phyloP scores from a whole-genome alignment of 805 yeast species.

The Ogataea nonfermentans region DNA sequence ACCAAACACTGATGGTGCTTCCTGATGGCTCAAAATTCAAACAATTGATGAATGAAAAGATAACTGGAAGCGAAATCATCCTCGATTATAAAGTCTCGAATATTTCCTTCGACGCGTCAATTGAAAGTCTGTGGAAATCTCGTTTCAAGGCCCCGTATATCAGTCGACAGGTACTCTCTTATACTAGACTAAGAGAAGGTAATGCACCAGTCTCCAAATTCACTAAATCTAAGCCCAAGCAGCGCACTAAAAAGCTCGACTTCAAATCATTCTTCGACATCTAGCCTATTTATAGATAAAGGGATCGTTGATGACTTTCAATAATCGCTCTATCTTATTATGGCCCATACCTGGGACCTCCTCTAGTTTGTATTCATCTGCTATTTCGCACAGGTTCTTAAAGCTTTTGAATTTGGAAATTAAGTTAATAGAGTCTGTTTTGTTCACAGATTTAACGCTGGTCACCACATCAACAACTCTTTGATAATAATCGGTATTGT shows the following conservation, averaged over 20 bases:
- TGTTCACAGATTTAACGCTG: conserved; percentile 45
- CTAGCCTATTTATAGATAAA: conserved; percentile 43
- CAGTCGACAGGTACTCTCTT: background rate
- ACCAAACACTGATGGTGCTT: background rate
- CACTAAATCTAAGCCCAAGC: conserved; percentile 1
- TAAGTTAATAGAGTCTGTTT: conserved; percentile 52
- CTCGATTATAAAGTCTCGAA: conserved; percentile 13
- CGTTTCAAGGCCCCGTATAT: conserved; percentile 3
- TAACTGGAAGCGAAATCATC: conserved; percentile 1
- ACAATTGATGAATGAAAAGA: background rate
- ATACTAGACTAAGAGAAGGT: background rate
- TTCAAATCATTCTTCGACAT: conserved; percentile 23
- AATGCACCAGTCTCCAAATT: background rate
- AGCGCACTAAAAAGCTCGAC: conserved; percentile 10
- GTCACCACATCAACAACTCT: conserved; percentile 46
- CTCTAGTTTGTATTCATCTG: conserved; percentile 28
- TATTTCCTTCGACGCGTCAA: background rate
- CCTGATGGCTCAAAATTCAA: conserved; percentile 6
- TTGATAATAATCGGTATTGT: conserved; percentile 41
- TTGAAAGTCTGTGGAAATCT: conserved; percentile 10
- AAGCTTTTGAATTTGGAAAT: conserved; percentile 48
- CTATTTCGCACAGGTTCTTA: conserved; percentile 38
- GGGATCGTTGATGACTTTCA: conserved; percentile 45
- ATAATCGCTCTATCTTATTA: conserved; percentile 41
- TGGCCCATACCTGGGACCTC: conserved; percentile 50